Evolutionary conservation across 345 rosid genomes (phyloP).

Genomic region (Aquilaria sinensis): DNA sequence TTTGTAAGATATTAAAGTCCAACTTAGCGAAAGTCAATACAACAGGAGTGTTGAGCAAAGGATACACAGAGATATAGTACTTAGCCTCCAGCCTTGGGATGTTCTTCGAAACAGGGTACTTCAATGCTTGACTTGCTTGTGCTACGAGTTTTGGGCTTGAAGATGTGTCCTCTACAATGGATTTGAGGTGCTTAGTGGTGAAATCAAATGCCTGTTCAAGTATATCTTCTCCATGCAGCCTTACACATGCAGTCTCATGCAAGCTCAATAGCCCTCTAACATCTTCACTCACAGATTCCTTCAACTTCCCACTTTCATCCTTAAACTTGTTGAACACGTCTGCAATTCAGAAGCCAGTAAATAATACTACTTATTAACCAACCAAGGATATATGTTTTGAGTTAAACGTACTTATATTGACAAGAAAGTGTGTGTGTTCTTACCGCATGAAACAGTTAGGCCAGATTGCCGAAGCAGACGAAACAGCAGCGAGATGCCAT

Average conservation of each 20-base stretch:
- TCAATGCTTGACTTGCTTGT: conserved; percentile 14
- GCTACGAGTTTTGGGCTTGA: conserved; percentile 1
- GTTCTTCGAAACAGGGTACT: conserved; percentile 10
- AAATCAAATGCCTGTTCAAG: conserved; percentile 18
- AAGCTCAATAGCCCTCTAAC: conserved; percentile 20
- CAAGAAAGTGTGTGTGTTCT: background rate
- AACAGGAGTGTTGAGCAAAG: background rate
- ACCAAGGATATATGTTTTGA: too few relatives aligned
- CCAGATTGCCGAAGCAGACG: conserved; percentile 27
- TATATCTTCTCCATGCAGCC: conserved; percentile 13
- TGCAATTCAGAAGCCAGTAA: background rate
- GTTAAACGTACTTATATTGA: too few relatives aligned
- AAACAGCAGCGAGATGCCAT: conserved; percentile 16
- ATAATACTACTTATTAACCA: too few relatives aligned
- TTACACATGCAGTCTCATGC: conserved; percentile 20
- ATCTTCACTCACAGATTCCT: conserved; percentile 3
- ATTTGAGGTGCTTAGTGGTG: conserved; percentile 9
- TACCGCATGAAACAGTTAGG: conserved; percentile 14
- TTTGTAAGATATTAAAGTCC: conserved; percentile 28
- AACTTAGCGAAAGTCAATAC: conserved; percentile 24
- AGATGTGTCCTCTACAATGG: background rate
- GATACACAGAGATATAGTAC: conserved; percentile 12
- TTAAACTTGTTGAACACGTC: conserved; percentile 19
- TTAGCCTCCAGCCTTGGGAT: conserved; percentile 19
- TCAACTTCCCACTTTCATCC: conserved; percentile 19